Evolutionary conservation across 2,329 filamentous ascomycete species (phyloP).

Genomic region (Colletotrichum lindemuthianum): DNA sequence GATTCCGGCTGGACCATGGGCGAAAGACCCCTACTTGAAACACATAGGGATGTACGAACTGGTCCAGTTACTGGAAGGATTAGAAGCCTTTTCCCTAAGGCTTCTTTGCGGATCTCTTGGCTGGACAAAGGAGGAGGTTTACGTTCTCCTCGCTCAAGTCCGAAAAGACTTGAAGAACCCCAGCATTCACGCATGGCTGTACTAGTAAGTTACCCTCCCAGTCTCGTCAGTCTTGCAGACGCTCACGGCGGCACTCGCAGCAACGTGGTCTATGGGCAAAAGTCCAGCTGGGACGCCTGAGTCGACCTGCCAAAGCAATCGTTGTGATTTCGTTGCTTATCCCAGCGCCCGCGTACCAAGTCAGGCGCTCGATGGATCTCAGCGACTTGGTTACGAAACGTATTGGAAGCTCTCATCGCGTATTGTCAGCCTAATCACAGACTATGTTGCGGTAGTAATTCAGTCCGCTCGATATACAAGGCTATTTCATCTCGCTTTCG

Average conservation of each 20-base stretch:
- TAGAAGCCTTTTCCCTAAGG: slow-evolving; percentile 40
- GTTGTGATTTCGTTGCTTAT: too few relatives aligned
- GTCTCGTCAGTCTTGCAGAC: too few relatives aligned
- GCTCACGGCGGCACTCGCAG: neutral
- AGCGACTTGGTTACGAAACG: too few relatives aligned
- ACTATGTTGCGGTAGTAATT: too few relatives aligned
- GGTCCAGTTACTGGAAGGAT: slow-evolving; percentile 35
- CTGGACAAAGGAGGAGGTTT: slow-evolving; percentile 41
- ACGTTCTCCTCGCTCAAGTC: slow-evolving; percentile 42
- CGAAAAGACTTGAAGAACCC: slow-evolving; percentile 40
- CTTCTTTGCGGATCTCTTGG: slow-evolving; percentile 43
- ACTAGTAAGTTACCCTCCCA: neutral
- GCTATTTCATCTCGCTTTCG: too few relatives aligned
- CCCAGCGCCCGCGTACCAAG: too few relatives aligned
- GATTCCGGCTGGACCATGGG: slow-evolving; percentile 49
- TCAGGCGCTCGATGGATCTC: too few relatives aligned
- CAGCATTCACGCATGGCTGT: neutral
- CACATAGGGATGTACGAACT: slow-evolving; percentile 43
- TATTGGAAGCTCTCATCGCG: too few relatives aligned
- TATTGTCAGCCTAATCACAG: too few relatives aligned
- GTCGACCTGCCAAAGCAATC: neutral
- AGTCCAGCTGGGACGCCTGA: neutral
- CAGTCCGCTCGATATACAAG: too few relatives aligned
- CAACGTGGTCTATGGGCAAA: neutral
- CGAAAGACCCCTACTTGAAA: slow-evolving; percentile 44